A percentile compares a stretch with the other conserved stretches of the same genome.
These are phyloP conservation scores for Pseudogymnoascus sp. DNA, from an alignment of 2,329 filamentous ascomycete genomes.

Conservation along the genomic window DNA sequence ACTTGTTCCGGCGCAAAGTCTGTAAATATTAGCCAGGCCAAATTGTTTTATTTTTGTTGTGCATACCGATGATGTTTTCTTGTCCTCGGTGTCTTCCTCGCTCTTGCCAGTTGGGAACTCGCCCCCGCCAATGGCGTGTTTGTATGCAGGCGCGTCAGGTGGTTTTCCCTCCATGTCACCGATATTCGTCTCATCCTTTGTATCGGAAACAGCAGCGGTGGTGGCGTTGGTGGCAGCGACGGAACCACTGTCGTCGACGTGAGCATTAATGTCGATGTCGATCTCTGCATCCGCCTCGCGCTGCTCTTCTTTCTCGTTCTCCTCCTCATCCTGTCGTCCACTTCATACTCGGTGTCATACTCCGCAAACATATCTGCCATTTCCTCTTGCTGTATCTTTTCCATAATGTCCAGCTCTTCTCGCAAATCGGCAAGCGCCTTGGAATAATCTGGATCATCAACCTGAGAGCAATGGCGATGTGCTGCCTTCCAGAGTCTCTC, in stretches of 20 bases:
- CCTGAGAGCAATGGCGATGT: not conserved
- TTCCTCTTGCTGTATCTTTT: not conserved
- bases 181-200: not conserved
- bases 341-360: not conserved
- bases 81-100: not conserved
- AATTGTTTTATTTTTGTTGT: not conserved
- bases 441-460: not conserved
- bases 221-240: slow-evolving; percentile 12
- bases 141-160: not conserved
- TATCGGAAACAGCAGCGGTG: not conserved
- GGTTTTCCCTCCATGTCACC: not conserved
- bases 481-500: not conserved
- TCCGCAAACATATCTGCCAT: not conserved
- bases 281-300: slow-evolving; percentile 11
- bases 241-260: slow-evolving; percentile 23
- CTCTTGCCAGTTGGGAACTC: not conserved
- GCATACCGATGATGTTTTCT: not conserved
- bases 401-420: not conserved
- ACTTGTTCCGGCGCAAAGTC: not conserved
- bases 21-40: not conserved
- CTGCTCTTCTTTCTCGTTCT: not conserved
- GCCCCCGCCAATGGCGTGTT: not conserved
- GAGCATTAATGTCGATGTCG: slow-evolving; percentile 25
- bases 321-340: not conserved
- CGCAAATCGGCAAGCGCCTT: not conserved